Evolutionary conservation across 352 stramenopile species (phyloP), one percentile per base, ranked within the genome.

Genomic region (Chrysophaeum taylorii): DNA sequence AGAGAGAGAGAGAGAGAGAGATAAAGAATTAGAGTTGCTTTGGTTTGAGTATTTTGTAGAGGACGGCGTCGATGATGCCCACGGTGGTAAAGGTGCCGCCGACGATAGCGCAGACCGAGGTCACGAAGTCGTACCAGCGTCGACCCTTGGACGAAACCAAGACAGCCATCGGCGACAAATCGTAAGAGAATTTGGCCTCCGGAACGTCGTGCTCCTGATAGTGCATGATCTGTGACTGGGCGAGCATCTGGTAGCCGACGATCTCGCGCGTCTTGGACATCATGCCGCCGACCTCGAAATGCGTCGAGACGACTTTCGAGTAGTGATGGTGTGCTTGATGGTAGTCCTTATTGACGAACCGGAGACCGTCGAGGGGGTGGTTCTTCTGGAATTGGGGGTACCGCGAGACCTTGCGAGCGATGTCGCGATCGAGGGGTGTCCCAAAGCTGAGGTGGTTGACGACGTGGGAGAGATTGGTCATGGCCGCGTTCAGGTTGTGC

Each of bases 301-400:
- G 84, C 53, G 93, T 96, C 12, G 90, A 96, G 74, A 96, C 91
- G 33, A 98, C 92, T 81, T 98, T 98, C 74, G 98, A 96, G 85
- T 98, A 98, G 81, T 98, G 94, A 82, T 98, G 92, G 75, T 96
- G 96, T 70, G 93, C 96, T 79, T 96, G 88, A 81, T 98, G 95
- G 76, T 93, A 91, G 74, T 92, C 83, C 64, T 86, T 86, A 29
- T 88, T 93, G 50, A 87, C 85, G 70, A 94, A 98, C 12, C 85
- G 74, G 54, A 89, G 79, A 54, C 90, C 88, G 78, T 97, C 91
- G 70, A 98, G 86, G 18, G 92, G 89, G 76, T 93, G 85, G 76
- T 89, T 95, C 79, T 96, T 92, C 68, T 94, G 84, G 76, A 63
- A 63, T n/a, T 63, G 52, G 2, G 52, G 27, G 52, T 63, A 86